Conservation (phyloP, 1,284 basidiomycete genomes). For the Phellopilus nigrolimitatus region DNA sequence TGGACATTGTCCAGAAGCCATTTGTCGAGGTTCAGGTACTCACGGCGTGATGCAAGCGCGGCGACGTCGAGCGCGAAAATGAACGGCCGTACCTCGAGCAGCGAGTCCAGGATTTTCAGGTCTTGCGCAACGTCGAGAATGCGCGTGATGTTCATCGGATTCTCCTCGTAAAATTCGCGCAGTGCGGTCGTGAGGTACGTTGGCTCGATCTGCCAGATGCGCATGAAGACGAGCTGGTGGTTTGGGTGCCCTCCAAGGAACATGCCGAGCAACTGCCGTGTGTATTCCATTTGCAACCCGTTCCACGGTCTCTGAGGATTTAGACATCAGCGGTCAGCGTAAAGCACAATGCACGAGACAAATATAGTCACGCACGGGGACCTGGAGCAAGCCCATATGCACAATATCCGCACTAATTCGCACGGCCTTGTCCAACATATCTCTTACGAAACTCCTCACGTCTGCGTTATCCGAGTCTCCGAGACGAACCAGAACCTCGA, state of each 20-base stretch:
- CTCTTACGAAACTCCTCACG: conserved; percentile 70
- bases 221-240: conserved; percentile 94
- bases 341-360: conserved; percentile 4
- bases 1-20: conserved; percentile 90
- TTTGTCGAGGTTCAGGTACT: conserved; percentile 93
- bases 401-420: conserved; percentile 93
- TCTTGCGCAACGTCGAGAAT: conserved; percentile 96
- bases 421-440: conserved; percentile 89
- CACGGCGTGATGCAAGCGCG: conserved; percentile 85
- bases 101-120: conserved; percentile 86
- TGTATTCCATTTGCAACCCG: conserved; percentile 81
- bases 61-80: conserved; percentile 91
- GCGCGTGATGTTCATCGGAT: conserved; percentile 88
- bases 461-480: conserved; percentile 69
- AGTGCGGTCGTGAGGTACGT: conserved; percentile 83
- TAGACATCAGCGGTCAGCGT: conserved; percentile 10
- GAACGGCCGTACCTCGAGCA: conserved; percentile 85
- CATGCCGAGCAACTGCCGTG: conserved; percentile 81
- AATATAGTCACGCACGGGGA: conserved; percentile 58
- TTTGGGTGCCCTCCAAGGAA: conserved; percentile 92
- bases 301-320: conserved; percentile 76
- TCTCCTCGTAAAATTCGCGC: conserved; percentile 88
- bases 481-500: conserved; percentile 80
- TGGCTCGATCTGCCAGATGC: conserved; percentile 89
- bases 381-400: conserved; percentile 89